phyloP scores from a whole-genome alignment of 2,329 filamentous ascomycete species.

The Didymella arachidicola region DNA sequence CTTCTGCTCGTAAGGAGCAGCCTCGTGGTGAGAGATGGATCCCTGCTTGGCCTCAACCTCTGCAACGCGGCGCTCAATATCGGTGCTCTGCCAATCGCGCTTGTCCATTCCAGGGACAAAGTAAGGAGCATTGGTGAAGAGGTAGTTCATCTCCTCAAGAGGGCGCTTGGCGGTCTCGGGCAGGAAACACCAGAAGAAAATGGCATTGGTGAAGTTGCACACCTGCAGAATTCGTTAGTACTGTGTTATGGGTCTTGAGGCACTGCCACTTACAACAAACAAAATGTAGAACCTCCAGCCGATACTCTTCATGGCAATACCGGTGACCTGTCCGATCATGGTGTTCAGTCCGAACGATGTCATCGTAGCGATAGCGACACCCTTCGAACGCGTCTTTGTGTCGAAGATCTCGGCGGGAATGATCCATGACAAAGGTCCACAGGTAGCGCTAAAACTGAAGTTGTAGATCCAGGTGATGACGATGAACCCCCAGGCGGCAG shows the following conservation, averaged over 20 bases:
- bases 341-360: conserved; percentile 77
- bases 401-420: conserved; percentile 79
- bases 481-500: conserved; percentile 77
- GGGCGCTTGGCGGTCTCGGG: conserved; percentile 71
- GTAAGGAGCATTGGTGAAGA: conserved; percentile 71
- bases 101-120: conserved; percentile 67
- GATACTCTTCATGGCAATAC: conserved; percentile 64
- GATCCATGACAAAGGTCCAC: conserved; percentile 71
- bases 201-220: conserved; percentile 72
- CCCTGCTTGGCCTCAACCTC: conserved; percentile 64
- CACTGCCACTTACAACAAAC: conserved; percentile 59
- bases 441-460: conserved; percentile 75
- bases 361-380: conserved; percentile 78
- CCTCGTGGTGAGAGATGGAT: conserved; percentile 31
- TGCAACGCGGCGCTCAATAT: conserved; percentile 66
- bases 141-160: conserved; percentile 72
- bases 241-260: background rate
- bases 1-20: conserved; percentile 5
- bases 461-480: conserved; percentile 81
- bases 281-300: conserved; percentile 66
- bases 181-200: conserved; percentile 73
- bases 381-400: conserved; percentile 76
- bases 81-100: conserved; percentile 59
- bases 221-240: conserved; percentile 48
- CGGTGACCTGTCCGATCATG: conserved; percentile 74